A percentile compares a stretch with the other conserved stretches of the same genome.
Conservation (phyloP, 1,139 yeast genomes). For the Diutina catenulata region DNA sequence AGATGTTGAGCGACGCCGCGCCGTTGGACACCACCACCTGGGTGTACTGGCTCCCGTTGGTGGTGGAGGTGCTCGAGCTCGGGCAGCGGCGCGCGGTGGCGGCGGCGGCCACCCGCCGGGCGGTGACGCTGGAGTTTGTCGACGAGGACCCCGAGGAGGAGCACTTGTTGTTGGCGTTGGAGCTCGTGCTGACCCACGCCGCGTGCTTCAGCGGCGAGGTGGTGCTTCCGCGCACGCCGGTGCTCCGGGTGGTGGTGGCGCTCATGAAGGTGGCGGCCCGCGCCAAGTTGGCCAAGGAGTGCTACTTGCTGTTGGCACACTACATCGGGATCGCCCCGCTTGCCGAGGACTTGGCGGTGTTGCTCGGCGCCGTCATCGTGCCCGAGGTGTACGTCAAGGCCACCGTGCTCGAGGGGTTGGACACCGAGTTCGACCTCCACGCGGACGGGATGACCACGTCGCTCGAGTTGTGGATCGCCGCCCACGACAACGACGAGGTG, state of each 20-base stretch:
- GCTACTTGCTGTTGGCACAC: constrained; percentile 18
- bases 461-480: constrained; percentile 67
- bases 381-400: constrained; percentile 64
- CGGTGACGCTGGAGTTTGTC: constrained; percentile 47
- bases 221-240: constrained; percentile 55
- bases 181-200: constrained; percentile 65
- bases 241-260: constrained; percentile 50
- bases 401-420: constrained; percentile 72
- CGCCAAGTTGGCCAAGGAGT: constrained; percentile 73
- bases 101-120: constrained; percentile 35
- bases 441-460: constrained; percentile 34
- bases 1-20: constrained; percentile 61
- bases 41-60: constrained; percentile 63
- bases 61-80: constrained; percentile 48
- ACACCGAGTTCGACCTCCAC: constrained; percentile 68
- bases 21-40: constrained; percentile 61
- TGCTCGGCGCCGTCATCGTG: constrained; percentile 48
- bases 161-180: constrained; percentile 66
- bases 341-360: constrained; percentile 42
- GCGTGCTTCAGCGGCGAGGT: constrained; percentile 50
- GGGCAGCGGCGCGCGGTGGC: constrained; percentile 40
- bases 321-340: constrained; percentile 1
- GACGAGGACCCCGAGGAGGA: constrained; percentile 86
- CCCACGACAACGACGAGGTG: constrained; percentile 59
- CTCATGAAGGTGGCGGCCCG: constrained; percentile 66